Evolutionary conservation across 176 grass and related monocot genomes (phyloP), one percentile per base, ranked within the genome.

Genomic region (Otatea glauca): DNA sequence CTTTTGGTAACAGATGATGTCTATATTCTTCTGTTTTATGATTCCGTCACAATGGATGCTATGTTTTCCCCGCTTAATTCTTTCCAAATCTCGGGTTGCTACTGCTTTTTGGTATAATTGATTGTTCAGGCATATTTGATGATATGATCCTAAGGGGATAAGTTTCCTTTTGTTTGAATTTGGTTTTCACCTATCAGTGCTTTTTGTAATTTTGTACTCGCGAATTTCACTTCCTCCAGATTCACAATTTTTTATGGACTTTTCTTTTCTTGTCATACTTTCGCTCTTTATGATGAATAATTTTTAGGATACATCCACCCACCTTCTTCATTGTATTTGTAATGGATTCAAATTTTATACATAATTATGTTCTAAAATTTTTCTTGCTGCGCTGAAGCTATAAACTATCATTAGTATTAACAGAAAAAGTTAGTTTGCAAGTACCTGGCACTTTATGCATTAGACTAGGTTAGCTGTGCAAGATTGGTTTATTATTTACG

Each of bases 111-210:
- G n/a, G 53, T 55, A 43, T 78, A 27, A 16, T 17, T 45, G 35
- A 72, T 24, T 21, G 45, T 83, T 82, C 68, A 58, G 42, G 24
- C 5, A 8, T 47, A 55, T 20, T 45, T 23, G 35, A 47, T 63
- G 56, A 25, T 39, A 70, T 55, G 48, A 43, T 81, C 37, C 24
- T 69, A 39, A 41, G 5, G 21, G 12, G 16, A n/a, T 51, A 20
- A 68, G 9, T 90, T 47, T 72, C 25, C 23, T 4, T 82, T 86
- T 17, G 16, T 7, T 69, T 70, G 34, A 77, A 71, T 27, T 81
- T 62, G 70, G 74, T 54, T 77, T 82, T 59, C 6, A 5, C 72
- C n/a, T 29, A 29, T 21, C 5, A 76, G 24, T 56, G 9, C 14
- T 23, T 9, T 3, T 14, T 48, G 29, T 37, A 23, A 63, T 66